A percentile compares a stretch with the other conserved stretches of the same genome.
Evolutionary conservation across 2,329 filamentous ascomycete genomes (phyloP).

Genomic region (Leptodontidium sp.): DNA sequence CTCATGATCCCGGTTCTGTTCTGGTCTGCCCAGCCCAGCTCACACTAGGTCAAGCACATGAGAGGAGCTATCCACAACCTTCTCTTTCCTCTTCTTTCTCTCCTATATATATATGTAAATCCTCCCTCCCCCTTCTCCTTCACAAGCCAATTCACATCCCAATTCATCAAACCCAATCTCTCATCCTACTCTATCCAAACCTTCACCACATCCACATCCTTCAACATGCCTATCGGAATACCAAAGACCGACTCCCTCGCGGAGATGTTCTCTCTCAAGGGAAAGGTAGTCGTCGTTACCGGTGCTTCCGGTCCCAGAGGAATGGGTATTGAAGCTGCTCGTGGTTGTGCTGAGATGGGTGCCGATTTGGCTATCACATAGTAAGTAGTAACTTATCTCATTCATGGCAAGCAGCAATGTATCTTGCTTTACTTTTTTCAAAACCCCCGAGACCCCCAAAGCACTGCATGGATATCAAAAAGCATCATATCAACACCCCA

Average conservation of each 20-base stretch:
- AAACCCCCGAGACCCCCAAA: not conserved
- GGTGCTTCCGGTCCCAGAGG: conserved; percentile 71
- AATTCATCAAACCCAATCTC: not conserved
- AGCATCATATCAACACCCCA: not conserved
- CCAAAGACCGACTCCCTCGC: conserved; percentile 65
- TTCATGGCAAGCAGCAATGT: not conserved
- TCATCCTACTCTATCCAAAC: not conserved
- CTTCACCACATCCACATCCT: conserved; percentile 18
- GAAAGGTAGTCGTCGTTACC: conserved; percentile 69
- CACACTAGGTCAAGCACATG: not conserved
- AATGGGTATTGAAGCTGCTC: conserved; percentile 73
- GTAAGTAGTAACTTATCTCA: not conserved
- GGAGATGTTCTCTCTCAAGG: conserved; percentile 67
- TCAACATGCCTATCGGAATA: conserved; percentile 63
- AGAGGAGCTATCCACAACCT: not conserved
- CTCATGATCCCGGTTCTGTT: conserved; percentile 22
- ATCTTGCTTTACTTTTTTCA: not conserved
- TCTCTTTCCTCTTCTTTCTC: not conserved
- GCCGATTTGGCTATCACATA: conserved; percentile 47
- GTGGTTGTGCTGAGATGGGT: conserved; percentile 70
- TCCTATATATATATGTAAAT: not conserved
- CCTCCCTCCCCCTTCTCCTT: not conserved
- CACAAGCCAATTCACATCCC: not conserved
- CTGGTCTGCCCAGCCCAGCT: not conserved
- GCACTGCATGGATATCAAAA: too few species aligned